Evolutionary conservation across 768 basidiomycete species (phyloP).

Genomic region (Leucosporidium creatinivorum): DNA sequence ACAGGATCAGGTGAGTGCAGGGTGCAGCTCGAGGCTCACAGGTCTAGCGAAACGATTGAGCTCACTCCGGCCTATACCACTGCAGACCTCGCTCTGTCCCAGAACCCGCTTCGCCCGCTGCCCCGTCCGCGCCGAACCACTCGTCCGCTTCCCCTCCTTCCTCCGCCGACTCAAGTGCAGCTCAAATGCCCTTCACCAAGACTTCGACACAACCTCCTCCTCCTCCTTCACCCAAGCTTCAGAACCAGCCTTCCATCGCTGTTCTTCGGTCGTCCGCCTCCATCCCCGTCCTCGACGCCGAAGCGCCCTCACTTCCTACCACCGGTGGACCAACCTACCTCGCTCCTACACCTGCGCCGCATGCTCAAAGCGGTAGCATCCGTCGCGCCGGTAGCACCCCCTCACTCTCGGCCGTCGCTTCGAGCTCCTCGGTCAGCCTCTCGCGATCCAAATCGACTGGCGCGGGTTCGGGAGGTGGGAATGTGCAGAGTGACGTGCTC

Average conservation of each 20-base stretch:
- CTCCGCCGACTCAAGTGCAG: not conserved
- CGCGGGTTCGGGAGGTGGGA: not conserved
- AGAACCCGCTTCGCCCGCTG: not conserved
- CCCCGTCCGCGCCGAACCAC: not conserved
- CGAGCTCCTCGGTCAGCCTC: not conserved
- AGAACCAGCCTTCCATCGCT: not conserved
- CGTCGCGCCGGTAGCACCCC: not conserved
- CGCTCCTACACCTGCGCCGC: not conserved
- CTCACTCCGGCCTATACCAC: too few species aligned
- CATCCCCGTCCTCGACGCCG: constrained; percentile 18
- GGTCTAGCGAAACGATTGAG: not conserved
- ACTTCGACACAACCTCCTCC: not conserved
- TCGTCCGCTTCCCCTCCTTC: not conserved
- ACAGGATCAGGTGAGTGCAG: constrained; percentile 27
- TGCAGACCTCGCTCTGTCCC: constrained; percentile 7
- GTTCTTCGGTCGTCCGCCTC: constrained; percentile 19
- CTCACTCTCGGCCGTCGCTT: not conserved
- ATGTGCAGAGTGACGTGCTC: constrained; percentile 28
- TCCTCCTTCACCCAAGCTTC: not conserved
- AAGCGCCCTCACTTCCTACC: too few species aligned
- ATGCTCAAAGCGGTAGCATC: not conserved
- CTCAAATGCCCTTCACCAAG: constrained; percentile 14
- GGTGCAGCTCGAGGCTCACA: not conserved
- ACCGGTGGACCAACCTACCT: not conserved
- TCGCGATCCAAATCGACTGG: not conserved